These are phyloP conservation scores for Wickerhamomyces chaumierensis DNA, from an alignment of 805 yeast species.

Conservation along the genomic window DNA sequence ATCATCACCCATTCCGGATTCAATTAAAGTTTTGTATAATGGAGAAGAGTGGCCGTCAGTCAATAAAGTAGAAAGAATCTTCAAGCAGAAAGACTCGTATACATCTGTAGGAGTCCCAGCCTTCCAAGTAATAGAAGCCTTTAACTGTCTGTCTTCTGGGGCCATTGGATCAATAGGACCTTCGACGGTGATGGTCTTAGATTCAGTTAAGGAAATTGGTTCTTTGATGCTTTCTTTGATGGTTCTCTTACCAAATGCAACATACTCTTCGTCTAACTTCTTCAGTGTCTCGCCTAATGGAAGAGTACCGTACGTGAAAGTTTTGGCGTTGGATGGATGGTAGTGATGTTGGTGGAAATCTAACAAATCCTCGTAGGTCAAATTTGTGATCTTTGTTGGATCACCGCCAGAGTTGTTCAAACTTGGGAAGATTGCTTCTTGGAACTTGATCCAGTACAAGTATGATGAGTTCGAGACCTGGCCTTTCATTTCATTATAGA, in stretches of 20 bases:
- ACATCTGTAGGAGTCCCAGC: constrained; percentile 62
- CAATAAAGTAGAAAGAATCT: constrained; percentile 56
- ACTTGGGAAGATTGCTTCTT: constrained; percentile 74
- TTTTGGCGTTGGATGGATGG: constrained; percentile 82
- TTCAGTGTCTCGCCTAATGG: constrained; percentile 50
- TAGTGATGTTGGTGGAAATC: constrained; percentile 68
- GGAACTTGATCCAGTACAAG: constrained; percentile 73
- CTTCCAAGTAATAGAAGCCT: constrained; percentile 81
- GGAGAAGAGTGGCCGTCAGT: constrained; percentile 92
- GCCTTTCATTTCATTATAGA: constrained; percentile 97
- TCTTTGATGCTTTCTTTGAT: constrained; percentile 20
- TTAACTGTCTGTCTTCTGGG: constrained; percentile 57
- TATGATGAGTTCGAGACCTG: constrained; percentile 86
- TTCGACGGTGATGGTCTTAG: constrained; percentile 24
- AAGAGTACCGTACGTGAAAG: constrained; percentile 80
- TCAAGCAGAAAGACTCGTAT: constrained; percentile 63
- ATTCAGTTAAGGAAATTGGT: constrained; percentile 23
- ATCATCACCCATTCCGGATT: constrained; percentile 75
- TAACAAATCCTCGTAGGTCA: constrained; percentile 63
- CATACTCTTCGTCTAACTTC: constrained; percentile 40
- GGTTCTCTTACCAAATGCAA: constrained; percentile 40
- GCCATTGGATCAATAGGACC: constrained; percentile 83
- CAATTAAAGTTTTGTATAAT: constrained; percentile 76
- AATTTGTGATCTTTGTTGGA: constrained; percentile 66
- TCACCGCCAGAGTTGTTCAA: constrained; percentile 92